These are phyloP conservation scores for Rhizopogon roseolus DNA, from an alignment of 768 basidiomycete genomes.

Conservation along the genomic window DNA sequence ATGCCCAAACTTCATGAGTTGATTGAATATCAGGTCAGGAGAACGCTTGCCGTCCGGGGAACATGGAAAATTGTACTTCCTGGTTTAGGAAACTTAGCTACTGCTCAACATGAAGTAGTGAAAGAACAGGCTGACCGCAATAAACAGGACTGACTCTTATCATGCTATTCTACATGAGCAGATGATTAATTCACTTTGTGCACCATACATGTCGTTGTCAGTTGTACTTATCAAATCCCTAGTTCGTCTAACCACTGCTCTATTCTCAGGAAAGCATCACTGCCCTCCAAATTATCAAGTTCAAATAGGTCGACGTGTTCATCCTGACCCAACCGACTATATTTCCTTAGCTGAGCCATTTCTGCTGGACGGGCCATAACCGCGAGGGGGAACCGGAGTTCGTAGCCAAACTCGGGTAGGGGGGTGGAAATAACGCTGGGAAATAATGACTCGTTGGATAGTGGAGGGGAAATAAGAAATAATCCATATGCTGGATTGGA, in stretches of 20 bases:
- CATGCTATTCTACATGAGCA: neutral
- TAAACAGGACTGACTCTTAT: neutral
- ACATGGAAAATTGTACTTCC: slow-evolving; percentile 69
- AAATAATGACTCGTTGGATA: slow-evolving; percentile 32
- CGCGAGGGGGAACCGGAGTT: slow-evolving; percentile 57
- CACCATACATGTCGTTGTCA: neutral
- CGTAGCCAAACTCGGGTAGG: slow-evolving; percentile 53
- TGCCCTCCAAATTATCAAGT: slow-evolving; percentile 31
- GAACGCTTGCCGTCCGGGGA: slow-evolving; percentile 51
- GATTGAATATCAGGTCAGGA: slow-evolving; percentile 79
- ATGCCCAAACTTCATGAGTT: slow-evolving; percentile 97
- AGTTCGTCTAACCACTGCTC: slow-evolving; percentile 54
- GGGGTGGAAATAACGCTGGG: slow-evolving; percentile 27
- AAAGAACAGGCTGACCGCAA: slow-evolving; percentile 19
- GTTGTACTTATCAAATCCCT: slow-evolving; percentile 34
- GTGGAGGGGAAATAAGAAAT: slow-evolving; percentile 55
- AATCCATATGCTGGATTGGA: slow-evolving; percentile 61
- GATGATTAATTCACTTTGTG: neutral
- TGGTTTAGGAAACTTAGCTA: slow-evolving; percentile 41
- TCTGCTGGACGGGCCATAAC: slow-evolving; percentile 37
- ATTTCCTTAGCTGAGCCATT: slow-evolving; percentile 27
- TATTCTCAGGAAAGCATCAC: slow-evolving; percentile 35
- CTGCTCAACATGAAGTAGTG: slow-evolving; percentile 18
- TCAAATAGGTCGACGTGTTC: slow-evolving; percentile 34
- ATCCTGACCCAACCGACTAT: slow-evolving; percentile 38